Evolutionary conservation across 1,284 basidiomycete genomes (phyloP).

Genomic region (Cerioporus squamosus): DNA sequence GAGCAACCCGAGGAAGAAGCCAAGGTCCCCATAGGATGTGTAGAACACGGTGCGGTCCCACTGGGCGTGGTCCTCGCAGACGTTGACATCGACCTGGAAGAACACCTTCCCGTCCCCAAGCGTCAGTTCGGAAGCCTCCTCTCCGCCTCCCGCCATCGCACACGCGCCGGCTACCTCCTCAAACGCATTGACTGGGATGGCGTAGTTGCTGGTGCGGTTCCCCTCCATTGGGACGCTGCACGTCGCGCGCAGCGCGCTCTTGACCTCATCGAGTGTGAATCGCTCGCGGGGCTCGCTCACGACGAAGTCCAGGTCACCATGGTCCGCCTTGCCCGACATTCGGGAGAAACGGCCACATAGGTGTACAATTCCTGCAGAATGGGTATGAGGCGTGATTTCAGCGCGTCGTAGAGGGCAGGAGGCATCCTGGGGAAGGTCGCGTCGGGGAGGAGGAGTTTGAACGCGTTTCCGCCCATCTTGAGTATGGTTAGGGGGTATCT

Average conservation of each 20-base stretch:
- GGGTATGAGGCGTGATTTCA: conserved; percentile 50
- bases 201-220: conserved; percentile 65
- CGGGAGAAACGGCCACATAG: conserved; percentile 55
- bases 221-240: conserved; percentile 51
- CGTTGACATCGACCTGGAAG: conserved; percentile 63
- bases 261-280: conserved; percentile 46
- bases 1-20: conserved; percentile 65
- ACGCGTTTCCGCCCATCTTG: conserved; percentile 72
- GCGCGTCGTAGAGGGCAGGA: conserved; percentile 49
- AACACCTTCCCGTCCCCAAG: conserved; percentile 31
- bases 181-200: conserved; percentile 45
- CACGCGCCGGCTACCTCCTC: conserved; percentile 3
- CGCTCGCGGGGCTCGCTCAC: conserved; percentile 46
- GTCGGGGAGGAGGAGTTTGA: conserved; percentile 47
- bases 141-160: neutral
- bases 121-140: neutral
- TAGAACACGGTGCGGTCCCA: conserved; percentile 56
- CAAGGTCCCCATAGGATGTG: conserved; percentile 69
- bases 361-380: conserved; percentile 50
- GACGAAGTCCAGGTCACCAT: conserved; percentile 71
- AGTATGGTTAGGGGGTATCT: too few relatives aligned
- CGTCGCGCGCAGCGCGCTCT: conserved; percentile 50
- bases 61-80: conserved; percentile 53
- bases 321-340: conserved; percentile 63
- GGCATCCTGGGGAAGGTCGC: conserved; percentile 63